These are phyloP conservation scores for Chlamydomonas reinhardtii DNA, from an alignment of 163 green algal species.

Conservation along the genomic window DNA sequence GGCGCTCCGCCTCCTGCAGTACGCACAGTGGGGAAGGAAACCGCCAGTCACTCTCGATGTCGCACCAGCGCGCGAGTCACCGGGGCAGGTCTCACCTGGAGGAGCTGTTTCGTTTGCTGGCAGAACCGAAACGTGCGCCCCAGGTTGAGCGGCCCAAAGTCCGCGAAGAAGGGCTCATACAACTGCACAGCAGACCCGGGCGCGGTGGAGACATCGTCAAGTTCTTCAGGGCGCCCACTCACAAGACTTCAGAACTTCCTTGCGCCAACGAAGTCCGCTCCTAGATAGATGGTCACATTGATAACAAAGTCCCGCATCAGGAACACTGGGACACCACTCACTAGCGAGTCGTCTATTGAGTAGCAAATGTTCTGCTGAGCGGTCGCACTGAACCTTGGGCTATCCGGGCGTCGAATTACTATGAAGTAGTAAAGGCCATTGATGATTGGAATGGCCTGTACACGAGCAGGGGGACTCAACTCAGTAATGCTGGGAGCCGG, in stretches of 20 bases:
- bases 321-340: slow-evolving; percentile 36
- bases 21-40: background rate
- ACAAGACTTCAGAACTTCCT: no score
- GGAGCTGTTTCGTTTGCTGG: slow-evolving; percentile 71
- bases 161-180: slow-evolving; percentile 94
- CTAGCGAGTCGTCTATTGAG: slow-evolving; percentile 80
- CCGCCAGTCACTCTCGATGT: no score
- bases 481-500: no score
- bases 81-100: slow-evolving; percentile 62
- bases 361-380: slow-evolving; percentile 66
- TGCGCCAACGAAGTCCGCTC: no score
- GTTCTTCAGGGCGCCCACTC: no score
- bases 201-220: background rate
- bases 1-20: slow-evolving; percentile 70
- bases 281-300: no score
- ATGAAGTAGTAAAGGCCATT: slow-evolving; percentile 71
- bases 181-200: slow-evolving; percentile 52
- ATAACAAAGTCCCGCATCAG: no score
- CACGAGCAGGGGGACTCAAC: no score
- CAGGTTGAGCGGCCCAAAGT: slow-evolving; percentile 95
- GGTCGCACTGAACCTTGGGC: slow-evolving; percentile 18
- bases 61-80: background rate
- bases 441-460: slow-evolving; percentile 75
- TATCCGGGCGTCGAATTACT: slow-evolving; percentile 58
- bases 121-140: slow-evolving; percentile 87